These are phyloP conservation scores for Lolium perenne DNA, from an alignment of 176 grass and related monocot genomes.

Conservation along the genomic window DNA sequence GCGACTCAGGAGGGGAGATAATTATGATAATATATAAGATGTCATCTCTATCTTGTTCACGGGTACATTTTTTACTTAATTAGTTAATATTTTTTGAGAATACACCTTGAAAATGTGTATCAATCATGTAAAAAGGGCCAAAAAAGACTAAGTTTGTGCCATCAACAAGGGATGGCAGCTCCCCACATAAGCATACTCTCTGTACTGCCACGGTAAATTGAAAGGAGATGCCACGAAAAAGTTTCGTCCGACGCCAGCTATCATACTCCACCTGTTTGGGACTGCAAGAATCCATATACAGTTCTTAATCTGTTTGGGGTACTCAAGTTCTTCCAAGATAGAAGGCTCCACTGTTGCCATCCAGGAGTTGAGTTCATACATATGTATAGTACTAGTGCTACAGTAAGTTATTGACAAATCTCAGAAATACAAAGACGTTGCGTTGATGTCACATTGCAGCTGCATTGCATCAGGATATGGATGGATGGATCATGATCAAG, in stretches of 20 bases:
- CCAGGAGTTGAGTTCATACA: conserved; percentile 17
- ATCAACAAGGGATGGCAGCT: no score
- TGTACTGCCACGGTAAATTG: no score
- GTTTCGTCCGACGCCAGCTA: no score
- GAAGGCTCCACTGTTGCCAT: conserved; percentile 11
- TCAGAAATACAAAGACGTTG: neutral
- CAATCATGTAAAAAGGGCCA: no score
- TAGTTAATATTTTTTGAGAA: no score
- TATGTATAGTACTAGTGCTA: neutral
- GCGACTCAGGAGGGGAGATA: no score
- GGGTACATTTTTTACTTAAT: neutral
- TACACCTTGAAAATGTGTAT: no score
- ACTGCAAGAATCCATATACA: neutral
- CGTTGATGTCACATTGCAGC: conserved; percentile 1
- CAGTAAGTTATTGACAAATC: neutral
- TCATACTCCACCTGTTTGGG: no score
- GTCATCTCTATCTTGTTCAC: neutral
- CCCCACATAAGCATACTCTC: no score
- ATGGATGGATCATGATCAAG: neutral
- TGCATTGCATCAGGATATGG: neutral
- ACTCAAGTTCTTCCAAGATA: conserved; percentile 11
- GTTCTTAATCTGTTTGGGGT: neutral
- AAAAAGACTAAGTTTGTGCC: no score
- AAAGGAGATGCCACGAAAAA: no score
- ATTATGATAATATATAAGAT: neutral